Conservation (phyloP, 1,139 yeast genomes). For the Pichia sp. region DNA sequence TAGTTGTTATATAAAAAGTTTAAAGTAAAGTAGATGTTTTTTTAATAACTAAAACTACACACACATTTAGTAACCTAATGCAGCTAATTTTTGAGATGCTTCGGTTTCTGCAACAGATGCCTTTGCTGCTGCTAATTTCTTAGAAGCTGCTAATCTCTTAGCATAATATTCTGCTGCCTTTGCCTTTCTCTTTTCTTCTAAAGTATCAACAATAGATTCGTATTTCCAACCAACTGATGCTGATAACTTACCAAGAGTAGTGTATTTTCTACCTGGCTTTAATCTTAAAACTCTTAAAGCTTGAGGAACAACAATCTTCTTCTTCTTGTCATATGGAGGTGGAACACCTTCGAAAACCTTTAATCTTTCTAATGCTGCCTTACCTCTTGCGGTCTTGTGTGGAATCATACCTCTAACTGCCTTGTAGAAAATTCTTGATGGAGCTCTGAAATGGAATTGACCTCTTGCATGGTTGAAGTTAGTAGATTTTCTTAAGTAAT, state of each 20-base stretch:
- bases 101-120: slow-evolving; percentile 73
- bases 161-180: slow-evolving; percentile 99
- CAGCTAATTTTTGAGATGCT: slow-evolving; percentile 68
- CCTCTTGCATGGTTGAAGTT: slow-evolving; percentile 98
- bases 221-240: slow-evolving; percentile 99
- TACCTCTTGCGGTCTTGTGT: slow-evolving; percentile 99
- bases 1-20: slow-evolving; percentile 1
- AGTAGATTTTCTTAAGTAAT: slow-evolving; percentile 98
- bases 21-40: not conserved
- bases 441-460: slow-evolving; percentile 99
- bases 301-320: slow-evolving; percentile 99
- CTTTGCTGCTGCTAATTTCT: slow-evolving; percentile 76
- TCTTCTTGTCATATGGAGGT: slow-evolving; percentile 99
- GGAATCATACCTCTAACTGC: slow-evolving; percentile 99
- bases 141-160: slow-evolving; percentile 93
- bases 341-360: slow-evolving; percentile 99
- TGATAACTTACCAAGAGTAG: slow-evolving; percentile 95
- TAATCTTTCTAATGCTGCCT: slow-evolving; percentile 98
- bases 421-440: slow-evolving; percentile 99
- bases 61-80: slow-evolving; percentile 65
- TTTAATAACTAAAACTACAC: slow-evolving; percentile 12
- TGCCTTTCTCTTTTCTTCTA: slow-evolving; percentile 99
- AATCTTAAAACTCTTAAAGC: slow-evolving; percentile 99
- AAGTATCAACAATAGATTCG: slow-evolving; percentile 95
- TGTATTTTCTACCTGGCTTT: slow-evolving; percentile 99